A percentile compares a stretch with the other conserved stretches of the same genome.
These are phyloP conservation scores for Sporisorium scitamineum DNA, from an alignment of 1,284 basidiomycete species.

Conservation along the genomic window DNA sequence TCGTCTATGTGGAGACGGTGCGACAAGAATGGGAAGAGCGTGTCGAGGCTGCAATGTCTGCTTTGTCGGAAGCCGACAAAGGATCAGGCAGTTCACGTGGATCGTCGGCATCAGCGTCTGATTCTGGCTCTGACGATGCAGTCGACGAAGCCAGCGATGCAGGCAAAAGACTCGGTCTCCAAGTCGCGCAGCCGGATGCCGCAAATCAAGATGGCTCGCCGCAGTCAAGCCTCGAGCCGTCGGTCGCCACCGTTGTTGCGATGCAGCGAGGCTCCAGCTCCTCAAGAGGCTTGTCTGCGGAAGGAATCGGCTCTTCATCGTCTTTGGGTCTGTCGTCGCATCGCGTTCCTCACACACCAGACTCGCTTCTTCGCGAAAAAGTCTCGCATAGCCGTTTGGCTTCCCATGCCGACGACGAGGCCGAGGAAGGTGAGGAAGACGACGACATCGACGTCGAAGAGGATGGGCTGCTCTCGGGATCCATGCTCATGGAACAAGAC, in stretches of 20 bases:
- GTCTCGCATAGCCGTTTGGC: constrained; percentile 28
- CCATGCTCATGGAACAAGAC: constrained; percentile 41
- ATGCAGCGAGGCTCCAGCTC: constrained; percentile 33
- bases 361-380: constrained; percentile 10
- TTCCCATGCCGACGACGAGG: constrained; percentile 36
- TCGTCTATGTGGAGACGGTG: constrained; percentile 95
- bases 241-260: background rate
- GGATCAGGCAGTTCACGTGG: constrained; percentile 31
- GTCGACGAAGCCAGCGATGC: constrained; percentile 72
- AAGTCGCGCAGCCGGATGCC: constrained; percentile 45
- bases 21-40: constrained; percentile 96
- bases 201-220: background rate
- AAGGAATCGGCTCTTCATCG: constrained; percentile 8
- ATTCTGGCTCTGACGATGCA: constrained; percentile 64
- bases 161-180: constrained; percentile 16
- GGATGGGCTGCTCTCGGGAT: constrained; percentile 46
- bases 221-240: background rate
- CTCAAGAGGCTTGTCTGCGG: constrained; percentile 17
- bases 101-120: constrained; percentile 30
- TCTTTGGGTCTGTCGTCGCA: constrained; percentile 18
- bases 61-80: constrained; percentile 63
- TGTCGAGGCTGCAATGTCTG: constrained; percentile 77
- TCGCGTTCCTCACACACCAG: constrained; percentile 11
- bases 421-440: constrained; percentile 22
- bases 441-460: constrained; percentile 34